Evolutionary conservation across 208 protist genomes (phyloP), one percentile per base, ranked within the genome.

Genomic region (Leishmania tropica): DNA sequence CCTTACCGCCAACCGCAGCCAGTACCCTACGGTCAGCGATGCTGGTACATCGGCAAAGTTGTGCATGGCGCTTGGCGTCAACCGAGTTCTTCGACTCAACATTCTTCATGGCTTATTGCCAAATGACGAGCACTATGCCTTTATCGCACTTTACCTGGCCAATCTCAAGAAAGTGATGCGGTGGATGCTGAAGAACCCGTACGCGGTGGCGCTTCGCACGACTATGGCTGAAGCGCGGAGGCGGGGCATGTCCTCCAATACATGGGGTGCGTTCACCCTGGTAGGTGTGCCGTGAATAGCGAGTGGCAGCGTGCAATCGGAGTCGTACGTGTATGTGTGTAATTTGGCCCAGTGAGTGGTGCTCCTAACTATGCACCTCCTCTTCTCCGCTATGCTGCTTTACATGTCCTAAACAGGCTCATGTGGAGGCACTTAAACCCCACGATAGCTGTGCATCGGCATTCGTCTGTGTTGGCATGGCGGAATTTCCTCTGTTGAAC

Each of bases 211-310:
- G 53, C 91, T 97, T 51, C 95, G 91, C 68, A 88, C 88, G 80
- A 82, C 93, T 10, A 88, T 96, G 7, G 81, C 81, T 0, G 85
- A 86, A 37, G 89, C 87, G 15, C 79, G 78, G 56, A 85, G 72
- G 70, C 60, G 56, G 19, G 75, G 80, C 24, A 85, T 91, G 80
- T 81, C 87, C n/a, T 75, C 85, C 0, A 81, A 76, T 24, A 87
- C 94, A 73, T 96, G 95, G 92, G 78, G 81, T 42, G 84, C 92
- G 40, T 92, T 97, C 78, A 96, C 95, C 28, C 75, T 97, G 17
- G 64, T 97, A 28, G 95, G 94, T 11, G 84, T 89, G 19, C 86
- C 94, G 47, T 97, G 88, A 88, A 51, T 19, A 40, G 6, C 31
- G 24, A 35, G 31, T 13, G 35, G 1, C 31, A 6, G 48, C n/a